phyloP scores from a whole-genome alignment of 1,139 yeast species.

The Saccharomyces pastorianus region DNA sequence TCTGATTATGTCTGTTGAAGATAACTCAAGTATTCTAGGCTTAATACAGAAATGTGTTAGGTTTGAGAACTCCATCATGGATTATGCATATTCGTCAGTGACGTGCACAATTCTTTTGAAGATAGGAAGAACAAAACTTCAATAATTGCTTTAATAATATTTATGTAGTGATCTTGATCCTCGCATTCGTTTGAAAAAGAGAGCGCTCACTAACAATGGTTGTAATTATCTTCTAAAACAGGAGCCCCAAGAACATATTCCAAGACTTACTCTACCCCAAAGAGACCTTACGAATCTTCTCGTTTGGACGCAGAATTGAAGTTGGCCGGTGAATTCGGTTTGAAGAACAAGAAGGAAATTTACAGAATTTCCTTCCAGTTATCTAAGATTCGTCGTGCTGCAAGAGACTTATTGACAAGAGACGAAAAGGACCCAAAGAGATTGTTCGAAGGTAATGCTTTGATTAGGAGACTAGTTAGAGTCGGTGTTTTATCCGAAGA shows the following conservation, averaged over 20 bases:
- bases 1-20: background rate
- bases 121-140: background rate
- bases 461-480: slow-evolving; percentile 42
- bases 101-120: background rate
- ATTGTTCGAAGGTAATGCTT: slow-evolving; percentile 99
- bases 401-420: slow-evolving; percentile 99
- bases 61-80: background rate
- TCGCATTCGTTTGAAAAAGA: slow-evolving; percentile 1
- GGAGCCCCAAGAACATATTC: slow-evolving; percentile 99
- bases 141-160: background rate
- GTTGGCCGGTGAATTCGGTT: slow-evolving; percentile 99
- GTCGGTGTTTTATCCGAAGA: slow-evolving; percentile 98
- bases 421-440: slow-evolving; percentile 99
- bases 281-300: slow-evolving; percentile 95
- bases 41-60: background rate
- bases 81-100: background rate
- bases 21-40: background rate
- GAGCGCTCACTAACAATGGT: slow-evolving; percentile 8
- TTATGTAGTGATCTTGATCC: slow-evolving; percentile 8
- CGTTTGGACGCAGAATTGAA: slow-evolving; percentile 99
- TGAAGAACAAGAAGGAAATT: slow-evolving; percentile 98
- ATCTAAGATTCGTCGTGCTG: slow-evolving; percentile 99
- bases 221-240: slow-evolving; percentile 22
- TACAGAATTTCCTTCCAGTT: slow-evolving; percentile 66
- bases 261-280: slow-evolving; percentile 98